Evolutionary conservation across 148 eudicot species (phyloP), one percentile per base, ranked within the genome.

Genomic region (Silene uniflora): DNA sequence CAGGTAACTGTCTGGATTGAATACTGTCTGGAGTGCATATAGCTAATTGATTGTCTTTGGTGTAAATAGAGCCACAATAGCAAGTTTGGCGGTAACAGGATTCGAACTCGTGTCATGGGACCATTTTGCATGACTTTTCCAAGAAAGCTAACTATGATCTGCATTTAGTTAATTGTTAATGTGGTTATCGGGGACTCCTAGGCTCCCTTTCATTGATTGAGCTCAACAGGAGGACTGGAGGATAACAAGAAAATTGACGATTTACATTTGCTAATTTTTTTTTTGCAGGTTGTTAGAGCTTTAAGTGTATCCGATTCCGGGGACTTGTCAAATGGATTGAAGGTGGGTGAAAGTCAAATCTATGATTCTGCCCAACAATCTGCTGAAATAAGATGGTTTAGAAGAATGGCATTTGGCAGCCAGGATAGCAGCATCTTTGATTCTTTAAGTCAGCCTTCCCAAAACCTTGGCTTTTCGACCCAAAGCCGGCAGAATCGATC

Each of bases 291-390:
- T 69, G 82, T 89, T 72, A 80, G 98, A 81, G 93, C 97, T 73
- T 82, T 93, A 64, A 79, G 78, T 54, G 77, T 83, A 75, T 83
- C 83, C 5, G 75, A 81, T 71, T 67, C 91, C 7, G 95, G 93
- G 75, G 98, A 93, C 81, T 77, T 91, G 69, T 86, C 87, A 63
- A 93, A 93, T 22, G 98, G 97, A 78, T 86, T 93, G 87, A 89
- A 81, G 83, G 88, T 90, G 27, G 98, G 98, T 6, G 93, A 91
- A 73, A 93, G 98, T 77, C 79, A 83, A 78, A 76, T 88, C 21
- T 87, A 80, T 70, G 76, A 88, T 73, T 79, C 91, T 60, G 84
- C 89, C 0, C 84, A 83, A 73, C 90, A 87, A 78, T 93, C 98
- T 73, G 91, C 91, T 18, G 89, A 91, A 63, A 81, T 93, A 35